Base-by-base conservation (phyloP, 352 stramenopile genomes). In the Aphanomyces invadans region DNA sequence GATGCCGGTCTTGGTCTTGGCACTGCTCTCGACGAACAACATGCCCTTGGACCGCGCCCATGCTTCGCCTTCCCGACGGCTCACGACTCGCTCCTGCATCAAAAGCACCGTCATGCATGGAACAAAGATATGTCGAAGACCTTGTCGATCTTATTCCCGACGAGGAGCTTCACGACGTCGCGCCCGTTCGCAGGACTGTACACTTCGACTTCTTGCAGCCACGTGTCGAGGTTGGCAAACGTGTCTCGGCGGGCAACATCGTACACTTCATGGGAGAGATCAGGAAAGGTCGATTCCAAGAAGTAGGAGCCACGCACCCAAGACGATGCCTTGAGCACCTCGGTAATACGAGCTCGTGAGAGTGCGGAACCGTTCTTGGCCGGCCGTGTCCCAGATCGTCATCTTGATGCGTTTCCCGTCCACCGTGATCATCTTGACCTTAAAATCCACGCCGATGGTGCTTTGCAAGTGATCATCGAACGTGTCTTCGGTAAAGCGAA, bases 351-450 rank as follows among this genome's bases (percentile, higher is more conserved):
- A 97, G 61, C 89, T 98, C 39, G 96, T 99, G 42, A 99, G 78
- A 23, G 96, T 99, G 54, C 95, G 89, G 75, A 99, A 99, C 44
- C 96, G 90, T 74, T 99, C 96, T 78, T 99, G 96, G 17, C 96
- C 96, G 7, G 96, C 96, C 4, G 96, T 99, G 81, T 99, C 96
- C 96, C 96, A 99, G 71, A 99, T 98, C 31, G 94, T 98, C 71
- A 98, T 90, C 80, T 99, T 99, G 70, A 99, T 96, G 64, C 89
- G 89, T 76, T 98, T 98, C 57, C 84, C 83, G 65, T 96, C 88
- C 59, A 98, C 81, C 60, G 98, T 88, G 73, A 98, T 89, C 79
- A 98, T 96, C 75, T 99, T 98, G 31, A 98, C 95, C 80, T 99
- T 98, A 73, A 98, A 98, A 67, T 98, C 95, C 46, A 97, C 89